These are phyloP conservation scores for Drosera spatulata DNA, from an alignment of 179 eudicot species.

Conservation along the genomic window DNA sequence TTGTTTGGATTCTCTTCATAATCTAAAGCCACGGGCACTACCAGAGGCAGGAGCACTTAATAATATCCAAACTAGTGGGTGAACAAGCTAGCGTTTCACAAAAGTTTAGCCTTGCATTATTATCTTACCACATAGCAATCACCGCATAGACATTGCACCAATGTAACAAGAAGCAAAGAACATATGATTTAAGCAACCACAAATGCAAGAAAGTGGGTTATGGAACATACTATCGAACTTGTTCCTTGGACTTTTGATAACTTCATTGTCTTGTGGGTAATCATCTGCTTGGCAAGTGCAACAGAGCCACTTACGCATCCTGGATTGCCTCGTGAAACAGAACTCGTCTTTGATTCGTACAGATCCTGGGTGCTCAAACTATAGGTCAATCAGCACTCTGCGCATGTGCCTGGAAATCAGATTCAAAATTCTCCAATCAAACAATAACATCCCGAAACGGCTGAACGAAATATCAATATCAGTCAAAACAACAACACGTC, in stretches of 20 bases:
- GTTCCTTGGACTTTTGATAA: conserved; percentile 33
- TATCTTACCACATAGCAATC: too few relatives aligned
- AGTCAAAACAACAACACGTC: too few relatives aligned
- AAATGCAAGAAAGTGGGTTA: not conserved
- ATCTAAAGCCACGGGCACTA: too few relatives aligned
- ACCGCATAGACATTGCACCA: too few relatives aligned
- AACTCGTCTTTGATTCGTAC: conserved; percentile 40
- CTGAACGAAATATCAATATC: too few relatives aligned
- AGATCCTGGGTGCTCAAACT: conserved; percentile 31
- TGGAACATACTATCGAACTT: conserved; percentile 38
- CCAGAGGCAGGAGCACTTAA: too few relatives aligned
- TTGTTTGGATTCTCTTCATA: too few relatives aligned
- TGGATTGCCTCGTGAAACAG: conserved; percentile 48
- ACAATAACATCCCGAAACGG: too few relatives aligned
- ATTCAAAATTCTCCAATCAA: not conserved
- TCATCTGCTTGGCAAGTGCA: conserved; percentile 30
- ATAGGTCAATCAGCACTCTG: conserved; percentile 55
- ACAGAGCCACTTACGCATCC: too few relatives aligned
- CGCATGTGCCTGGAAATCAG: conserved; percentile 40
- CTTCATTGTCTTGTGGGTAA: conserved; percentile 42
- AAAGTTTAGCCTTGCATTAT: too few relatives aligned
- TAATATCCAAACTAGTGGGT: too few relatives aligned
- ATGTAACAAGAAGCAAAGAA: not conserved
- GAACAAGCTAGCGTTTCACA: too few relatives aligned
- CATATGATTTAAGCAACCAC: not conserved